Evolutionary conservation across 306 rosid genomes (phyloP).

Genomic region (Lathyrus tuberosus): DNA sequence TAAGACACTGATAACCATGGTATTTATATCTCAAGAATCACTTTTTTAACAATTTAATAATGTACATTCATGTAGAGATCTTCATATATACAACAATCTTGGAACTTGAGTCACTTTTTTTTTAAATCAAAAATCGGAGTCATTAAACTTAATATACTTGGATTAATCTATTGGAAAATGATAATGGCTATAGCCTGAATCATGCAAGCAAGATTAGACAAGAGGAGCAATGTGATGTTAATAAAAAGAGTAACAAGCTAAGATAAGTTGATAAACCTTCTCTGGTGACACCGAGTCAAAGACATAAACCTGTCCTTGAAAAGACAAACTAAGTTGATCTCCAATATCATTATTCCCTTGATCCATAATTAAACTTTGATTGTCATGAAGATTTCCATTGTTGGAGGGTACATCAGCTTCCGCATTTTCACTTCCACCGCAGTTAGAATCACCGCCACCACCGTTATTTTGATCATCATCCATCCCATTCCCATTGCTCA

Average conservation of each 20-base stretch:
- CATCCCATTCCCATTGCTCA: constrained; percentile 61
- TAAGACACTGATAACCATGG: not conserved
- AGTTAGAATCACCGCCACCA: constrained; percentile 39
- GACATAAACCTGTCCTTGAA: constrained; percentile 77
- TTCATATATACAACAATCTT: constrained; percentile 17
- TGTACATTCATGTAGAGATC: constrained; percentile 15
- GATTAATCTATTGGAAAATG: constrained; percentile 19
- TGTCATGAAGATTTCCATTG: constrained; percentile 53
- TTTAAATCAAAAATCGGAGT: not conserved
- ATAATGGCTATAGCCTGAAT: constrained; percentile 10
- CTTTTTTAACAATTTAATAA: not conserved
- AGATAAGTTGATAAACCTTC: constrained; percentile 54
- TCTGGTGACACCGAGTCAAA: constrained; percentile 70
- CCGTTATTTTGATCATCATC: constrained; percentile 56
- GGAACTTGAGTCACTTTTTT: not conserved
- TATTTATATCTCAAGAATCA: constrained; percentile 9
- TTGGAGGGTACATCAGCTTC: constrained; percentile 62
- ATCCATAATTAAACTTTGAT: constrained; percentile 46
- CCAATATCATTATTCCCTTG: constrained; percentile 49
- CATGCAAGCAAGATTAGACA: constrained; percentile 5
- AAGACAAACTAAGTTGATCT: constrained; percentile 75
- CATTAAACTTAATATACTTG: constrained; percentile 22
- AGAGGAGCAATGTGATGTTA: not conserved
- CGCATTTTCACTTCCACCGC: constrained; percentile 48
- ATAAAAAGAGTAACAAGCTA: constrained; percentile 20